Conservation (phyloP, 257 asterid genomes). For the Rehmannia glutinosa region DNA sequence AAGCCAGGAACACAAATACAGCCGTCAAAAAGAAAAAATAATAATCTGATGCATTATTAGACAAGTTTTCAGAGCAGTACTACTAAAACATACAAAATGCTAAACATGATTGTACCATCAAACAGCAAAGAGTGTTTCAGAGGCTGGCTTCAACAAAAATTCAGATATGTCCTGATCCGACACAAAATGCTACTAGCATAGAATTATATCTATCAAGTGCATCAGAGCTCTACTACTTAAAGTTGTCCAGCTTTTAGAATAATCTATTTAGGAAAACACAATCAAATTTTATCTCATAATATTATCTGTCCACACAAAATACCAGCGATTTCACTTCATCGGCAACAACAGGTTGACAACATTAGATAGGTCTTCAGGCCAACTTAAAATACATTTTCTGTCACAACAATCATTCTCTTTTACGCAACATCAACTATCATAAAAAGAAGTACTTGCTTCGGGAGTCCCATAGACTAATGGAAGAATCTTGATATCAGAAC, state of each 20-base stretch:
- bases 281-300: not conserved
- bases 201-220: constrained; percentile 6
- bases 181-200: not conserved
- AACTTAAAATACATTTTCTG: constrained; percentile 1
- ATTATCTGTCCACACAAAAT: not conserved
- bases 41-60: not conserved
- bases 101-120: constrained; percentile 1
- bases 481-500: not conserved
- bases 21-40: constrained; percentile 20
- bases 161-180: not conserved
- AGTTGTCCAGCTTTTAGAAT: not conserved
- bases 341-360: not conserved
- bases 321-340: constrained; percentile 7
- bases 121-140: constrained; percentile 10
- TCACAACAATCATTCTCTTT: constrained; percentile 5
- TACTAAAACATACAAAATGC: not conserved
- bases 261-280: not conserved
- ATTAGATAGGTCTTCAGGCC: constrained; percentile 2
- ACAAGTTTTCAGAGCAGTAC: constrained; percentile 9
- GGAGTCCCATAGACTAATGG: not conserved
- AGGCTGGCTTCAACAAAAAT: not conserved
- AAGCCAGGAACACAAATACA: constrained; percentile 18
- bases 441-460: too few species aligned
- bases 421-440: constrained; percentile 6
- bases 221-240: not conserved